Evolutionary conservation across 768 basidiomycete species (phyloP), one percentile per base, ranked within the genome.

Genomic region (Rhodotorula taiwanensis): DNA sequence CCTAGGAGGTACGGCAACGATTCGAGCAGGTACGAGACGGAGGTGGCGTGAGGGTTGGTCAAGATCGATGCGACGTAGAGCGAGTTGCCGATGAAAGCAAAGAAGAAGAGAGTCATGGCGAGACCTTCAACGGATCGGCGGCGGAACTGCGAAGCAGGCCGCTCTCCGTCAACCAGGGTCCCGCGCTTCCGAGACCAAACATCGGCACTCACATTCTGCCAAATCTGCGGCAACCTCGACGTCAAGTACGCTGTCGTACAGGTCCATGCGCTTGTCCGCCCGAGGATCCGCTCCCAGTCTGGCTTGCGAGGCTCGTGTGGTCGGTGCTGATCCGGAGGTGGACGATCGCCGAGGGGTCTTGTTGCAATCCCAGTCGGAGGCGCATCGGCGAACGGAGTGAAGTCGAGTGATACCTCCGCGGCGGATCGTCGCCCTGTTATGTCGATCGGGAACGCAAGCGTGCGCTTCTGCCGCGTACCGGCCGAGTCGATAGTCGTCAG

Each of bases 171-270:
- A n/a, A n/a, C n/a, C n/a, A n/a, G n/a, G n/a, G n/a, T n/a, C n/a
- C n/a, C n/a, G n/a, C n/a, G n/a, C n/a, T n/a, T n/a, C n/a, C n/a
- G n/a, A n/a, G n/a, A n/a, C n/a, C n/a, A n/a, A n/a, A n/a, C n/a
- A n/a, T n/a, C n/a, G n/a, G n/a, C n/a, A 84, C 90, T 75, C 75
- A 95, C 93, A 73, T 97, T 97, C 77, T 93, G 94, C 95, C 95
- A 98, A 67, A 99, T 95, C 76, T 99, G 95, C 27, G 95, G 95
- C 71, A 99, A 76, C 62, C 95, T 83, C 5, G 87, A 89, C 5
- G 94, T 97, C 41, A 99, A 78, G 76, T 99, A 99, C 21, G 97
- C 78, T 0, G 84, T 88, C 3, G 93, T 91, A 74, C 94, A 97
- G 25, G 86, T 73, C 95, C 95, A 99, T 14, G 95, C 93, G 58